Evolutionary conservation across 2,329 filamentous ascomycete species (phyloP).

Genomic region (Venturia carpophila): DNA sequence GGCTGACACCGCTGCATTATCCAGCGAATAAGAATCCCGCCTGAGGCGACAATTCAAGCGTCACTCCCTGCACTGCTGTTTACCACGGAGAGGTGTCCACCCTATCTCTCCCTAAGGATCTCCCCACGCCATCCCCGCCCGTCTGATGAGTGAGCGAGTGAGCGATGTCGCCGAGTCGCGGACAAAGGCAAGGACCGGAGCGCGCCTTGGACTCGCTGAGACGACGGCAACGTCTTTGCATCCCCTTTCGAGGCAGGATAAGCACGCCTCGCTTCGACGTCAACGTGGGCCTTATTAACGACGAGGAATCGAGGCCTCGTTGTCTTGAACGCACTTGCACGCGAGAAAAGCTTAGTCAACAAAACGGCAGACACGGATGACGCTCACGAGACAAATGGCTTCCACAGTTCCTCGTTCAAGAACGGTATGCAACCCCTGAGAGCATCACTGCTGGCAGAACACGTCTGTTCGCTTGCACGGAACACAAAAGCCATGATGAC

Average conservation of each 20-base stretch:
- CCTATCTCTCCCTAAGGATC: no score
- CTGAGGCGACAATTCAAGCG: not conserved
- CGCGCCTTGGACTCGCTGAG: not conserved
- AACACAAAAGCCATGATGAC: constrained; percentile 8
- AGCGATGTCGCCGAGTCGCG: not conserved
- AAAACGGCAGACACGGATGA: not conserved
- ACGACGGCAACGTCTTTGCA: not conserved
- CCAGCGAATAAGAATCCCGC: not conserved
- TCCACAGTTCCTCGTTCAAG: not conserved
- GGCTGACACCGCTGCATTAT: not conserved
- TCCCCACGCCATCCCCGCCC: no score
- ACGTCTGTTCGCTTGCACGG: not conserved
- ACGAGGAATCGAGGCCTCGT: not conserved
- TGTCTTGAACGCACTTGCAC: not conserved
- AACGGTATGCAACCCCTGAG: not conserved
- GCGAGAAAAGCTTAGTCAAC: not conserved
- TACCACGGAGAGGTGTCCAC: no score
- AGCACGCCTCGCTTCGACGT: not conserved
- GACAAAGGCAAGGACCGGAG: not conserved
- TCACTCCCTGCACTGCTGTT: no score
- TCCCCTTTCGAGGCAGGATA: constrained; percentile 3
- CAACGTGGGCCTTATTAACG: not conserved
- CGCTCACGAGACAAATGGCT: not conserved
- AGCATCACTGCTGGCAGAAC: not conserved
- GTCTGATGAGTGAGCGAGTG: not conserved